A percentile compares a stretch with the other conserved stretches of the same genome.
phyloP scores from a whole-genome alignment of 768 basidiomycete species.

The Zangia roseola region DNA sequence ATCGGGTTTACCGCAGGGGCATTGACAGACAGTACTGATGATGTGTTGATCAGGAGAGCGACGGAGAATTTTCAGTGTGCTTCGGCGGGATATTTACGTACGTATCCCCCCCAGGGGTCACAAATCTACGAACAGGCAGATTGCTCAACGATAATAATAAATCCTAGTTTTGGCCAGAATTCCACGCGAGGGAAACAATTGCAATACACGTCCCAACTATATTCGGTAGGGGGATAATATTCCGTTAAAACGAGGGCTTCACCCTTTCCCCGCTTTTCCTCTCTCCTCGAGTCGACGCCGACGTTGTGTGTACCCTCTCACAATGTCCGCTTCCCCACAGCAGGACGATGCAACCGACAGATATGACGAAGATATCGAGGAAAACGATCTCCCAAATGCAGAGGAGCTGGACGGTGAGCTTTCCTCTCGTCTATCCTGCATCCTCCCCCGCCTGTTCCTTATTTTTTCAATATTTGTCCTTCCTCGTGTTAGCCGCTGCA shows the following conservation, averaged over 20 bases:
- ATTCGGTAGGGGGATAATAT: slow-evolving; percentile 67
- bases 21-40: no score
- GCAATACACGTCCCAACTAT: slow-evolving; percentile 60
- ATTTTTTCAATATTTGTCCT: slow-evolving; percentile 21
- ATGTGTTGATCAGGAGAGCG: no score
- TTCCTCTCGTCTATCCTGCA: slow-evolving; percentile 10
- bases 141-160: slow-evolving; percentile 57
- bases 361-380: slow-evolving; percentile 58
- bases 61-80: slow-evolving; percentile 36
- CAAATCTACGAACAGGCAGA: slow-evolving; percentile 48
- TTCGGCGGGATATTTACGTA: slow-evolving; percentile 52
- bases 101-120: slow-evolving; percentile 56
- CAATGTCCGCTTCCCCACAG: slow-evolving; percentile 63
- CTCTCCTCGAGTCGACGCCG: slow-evolving; percentile 42
- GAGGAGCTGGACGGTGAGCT: slow-evolving; percentile 33
- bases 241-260: slow-evolving; percentile 73
- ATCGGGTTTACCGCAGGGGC: no score
- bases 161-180: slow-evolving; percentile 52
- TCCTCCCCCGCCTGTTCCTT: slow-evolving; percentile 11
- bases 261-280: slow-evolving; percentile 64
- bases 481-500: slow-evolving; percentile 37
- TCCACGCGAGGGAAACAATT: slow-evolving; percentile 69
- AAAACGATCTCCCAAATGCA: slow-evolving; percentile 42
- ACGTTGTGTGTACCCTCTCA: slow-evolving; percentile 25
- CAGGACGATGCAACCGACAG: slow-evolving; percentile 56